Conservation (phyloP, 129 eudicot species). For the Ambrosia artemisiifolia region DNA sequence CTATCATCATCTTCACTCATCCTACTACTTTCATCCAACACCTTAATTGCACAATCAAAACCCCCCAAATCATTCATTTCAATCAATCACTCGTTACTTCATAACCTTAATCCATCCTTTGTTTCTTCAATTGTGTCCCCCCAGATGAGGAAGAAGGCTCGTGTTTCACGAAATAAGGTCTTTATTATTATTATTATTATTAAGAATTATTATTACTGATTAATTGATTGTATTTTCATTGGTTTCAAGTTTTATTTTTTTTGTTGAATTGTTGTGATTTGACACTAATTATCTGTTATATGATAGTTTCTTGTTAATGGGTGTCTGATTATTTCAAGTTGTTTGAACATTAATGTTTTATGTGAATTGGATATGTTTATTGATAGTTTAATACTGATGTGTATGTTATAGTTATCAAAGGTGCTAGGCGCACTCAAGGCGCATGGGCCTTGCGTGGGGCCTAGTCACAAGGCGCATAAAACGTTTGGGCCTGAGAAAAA, state of each 20-base stretch:
- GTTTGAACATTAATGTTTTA: conserved; percentile 2
- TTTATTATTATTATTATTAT: background rate
- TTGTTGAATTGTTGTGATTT: conserved; percentile 7
- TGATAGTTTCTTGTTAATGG: background rate
- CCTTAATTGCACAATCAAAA: conserved; percentile 4
- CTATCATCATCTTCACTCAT: conserved; percentile 12
- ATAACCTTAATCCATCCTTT: conserved; percentile 11
- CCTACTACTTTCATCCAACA: background rate
- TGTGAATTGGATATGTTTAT: conserved; percentile 2
- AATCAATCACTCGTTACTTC: conserved; percentile 13
- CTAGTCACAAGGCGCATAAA: too few species aligned
- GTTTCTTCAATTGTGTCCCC: background rate
- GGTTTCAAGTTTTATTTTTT: background rate
- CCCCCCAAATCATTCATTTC: conserved; percentile 2
- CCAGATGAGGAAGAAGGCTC: conserved; percentile 33
- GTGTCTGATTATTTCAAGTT: background rate
- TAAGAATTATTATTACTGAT: background rate
- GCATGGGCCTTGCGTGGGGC: too few species aligned
- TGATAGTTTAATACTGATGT: background rate
- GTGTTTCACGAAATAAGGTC: conserved; percentile 19
- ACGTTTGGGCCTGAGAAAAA: too few species aligned
- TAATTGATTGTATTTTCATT: conserved; percentile 10
- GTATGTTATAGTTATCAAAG: background rate
- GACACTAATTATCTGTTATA: conserved; percentile 21
- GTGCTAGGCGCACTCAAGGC: too few species aligned